Evolutionary conservation across 1,284 basidiomycete species (phyloP).

Genomic region (Wallemia ichthyophaga): DNA sequence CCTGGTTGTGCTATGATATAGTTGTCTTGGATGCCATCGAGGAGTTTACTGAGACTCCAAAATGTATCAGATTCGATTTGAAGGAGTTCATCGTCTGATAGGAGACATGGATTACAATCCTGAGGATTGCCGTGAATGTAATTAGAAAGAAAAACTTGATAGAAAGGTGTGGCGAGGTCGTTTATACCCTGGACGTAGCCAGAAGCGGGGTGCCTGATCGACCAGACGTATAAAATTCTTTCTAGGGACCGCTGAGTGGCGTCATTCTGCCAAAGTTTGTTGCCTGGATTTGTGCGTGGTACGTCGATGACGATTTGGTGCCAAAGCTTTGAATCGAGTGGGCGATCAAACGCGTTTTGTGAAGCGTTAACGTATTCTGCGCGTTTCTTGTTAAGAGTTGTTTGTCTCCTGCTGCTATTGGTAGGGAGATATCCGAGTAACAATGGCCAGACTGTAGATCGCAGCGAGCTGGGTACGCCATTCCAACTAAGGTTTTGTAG

Average conservation of each 20-base stretch:
- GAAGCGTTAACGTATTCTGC: constrained; percentile 1
- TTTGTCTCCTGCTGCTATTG: background rate
- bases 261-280: constrained; percentile 58
- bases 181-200: constrained; percentile 96
- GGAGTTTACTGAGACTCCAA: constrained; percentile 73
- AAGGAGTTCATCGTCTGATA: constrained; percentile 35
- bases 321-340: constrained; percentile 35
- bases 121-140: constrained; percentile 78
- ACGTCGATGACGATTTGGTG: constrained; percentile 95
- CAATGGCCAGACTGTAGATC: background rate
- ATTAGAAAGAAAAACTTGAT: constrained; percentile 66
- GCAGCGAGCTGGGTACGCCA: background rate
- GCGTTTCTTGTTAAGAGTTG: constrained; percentile 1
- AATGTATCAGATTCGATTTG: constrained; percentile 85
- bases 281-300: constrained; percentile 70
- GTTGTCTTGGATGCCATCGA: constrained; percentile 91
- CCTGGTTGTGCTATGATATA: constrained; percentile 85
- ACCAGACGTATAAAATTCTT: constrained; percentile 85
- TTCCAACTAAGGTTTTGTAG: background rate
- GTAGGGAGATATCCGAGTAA: constrained; percentile 1
- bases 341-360: background rate
- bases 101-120: constrained; percentile 42
- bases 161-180: constrained; percentile 80
- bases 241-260: constrained; percentile 66
- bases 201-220: constrained; percentile 78